Base-by-base conservation (phyloP, 257 asterid genomes). In the Lycium ferocissimum region DNA sequence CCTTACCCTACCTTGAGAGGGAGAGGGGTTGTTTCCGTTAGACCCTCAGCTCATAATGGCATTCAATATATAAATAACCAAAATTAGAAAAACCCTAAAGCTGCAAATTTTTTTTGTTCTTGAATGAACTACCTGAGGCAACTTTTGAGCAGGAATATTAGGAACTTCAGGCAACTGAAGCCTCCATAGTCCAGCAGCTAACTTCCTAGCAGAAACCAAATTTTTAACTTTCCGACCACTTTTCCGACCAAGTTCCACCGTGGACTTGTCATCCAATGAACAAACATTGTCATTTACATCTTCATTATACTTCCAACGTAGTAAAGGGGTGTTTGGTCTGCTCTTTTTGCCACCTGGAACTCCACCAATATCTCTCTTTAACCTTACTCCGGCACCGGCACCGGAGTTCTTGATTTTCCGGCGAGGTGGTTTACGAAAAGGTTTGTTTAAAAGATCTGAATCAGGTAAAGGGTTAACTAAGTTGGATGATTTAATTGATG, bases 151-250 rank as follows among this genome's bases (percentile, higher is more conserved):
- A 59, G 67, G 86, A 17, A 66, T 72, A 57, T 57, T 45, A 15
- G 86, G 86, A 47, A 85, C 84, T 86, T 88, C 92, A 83, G 94
- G 92, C 89, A 90, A 86, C 86, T 89, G 95, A 90, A 91, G 87
- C 89, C 91, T 84, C 97, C 97, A 90, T 63, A 93, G 57, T 58
- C 84, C 91, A n/a, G 96, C 92, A 17, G 87, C 96, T 40, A 93
- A 86, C 81, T 89, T 91, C 87, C 97, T 90, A 47, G 90, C 86
- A 18, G 95, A 91, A 18, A 89, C 87, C 45, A 45, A 53, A 7
- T 82, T 63, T 79, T 63, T 86, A 79, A 59, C 80, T 84, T 84
- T 90, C 85, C 87, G 89, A 14, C 84, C 83, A 84, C 70, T 43
- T 83, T 73, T 87, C 83, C 90, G 86, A 49, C 83, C 89, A 78